Base-by-base conservation (phyloP, 768 basidiomycete species). In the Mrakia frigida region DNA sequence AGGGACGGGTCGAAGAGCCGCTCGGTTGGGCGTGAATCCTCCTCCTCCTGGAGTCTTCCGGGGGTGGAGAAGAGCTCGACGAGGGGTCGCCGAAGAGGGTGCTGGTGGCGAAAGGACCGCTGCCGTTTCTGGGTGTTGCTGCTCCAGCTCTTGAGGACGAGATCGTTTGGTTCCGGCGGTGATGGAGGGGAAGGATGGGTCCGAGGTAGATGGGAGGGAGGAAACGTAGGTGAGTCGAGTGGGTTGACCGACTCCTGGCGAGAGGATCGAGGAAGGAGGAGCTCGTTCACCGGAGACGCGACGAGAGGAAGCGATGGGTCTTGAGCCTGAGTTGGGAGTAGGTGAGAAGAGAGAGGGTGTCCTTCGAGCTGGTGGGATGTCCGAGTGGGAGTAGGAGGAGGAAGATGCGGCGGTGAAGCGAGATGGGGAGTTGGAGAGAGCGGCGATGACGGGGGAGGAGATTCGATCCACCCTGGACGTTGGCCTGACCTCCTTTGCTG, bases 231-330 rank as follows among this genome's bases (percentile, higher is more conserved):
- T 35, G 41, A 35, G 67, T 6, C 41, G 67, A 18, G 63, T 9
- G 67, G 35, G 67, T 46, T n/a, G 41, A 69, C 25, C 23, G n/a
- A 41, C 31, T 21, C 63, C 31, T 1, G 63, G 33, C 23, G 63
- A 31, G 35, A 21, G 33, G 63, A 39, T 21, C 11, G 39, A 41
- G 43, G 63, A n/a, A 31, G 73, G 25, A 33, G 61, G n/a, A 7
- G 71, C 23, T 13, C 33, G 21, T 6, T 74, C 63, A 31, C 31
- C 73, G 2, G 63, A 74, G 23, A 74, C 73, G 31, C 73, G 61
- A 4, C 73, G 63, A 25, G 25, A 31, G 10, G 63, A 67, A 61
- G 73, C 73, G 43, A 74, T 74, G 46, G 73, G 73, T 37, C 73
- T 43, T n/a, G 43, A 14, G 16, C 46, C 31, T 16, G 37, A 31